These are phyloP conservation scores for Nicotiana benthamiana DNA, from an alignment of 257 asterid genomes.

Conservation along the genomic window DNA sequence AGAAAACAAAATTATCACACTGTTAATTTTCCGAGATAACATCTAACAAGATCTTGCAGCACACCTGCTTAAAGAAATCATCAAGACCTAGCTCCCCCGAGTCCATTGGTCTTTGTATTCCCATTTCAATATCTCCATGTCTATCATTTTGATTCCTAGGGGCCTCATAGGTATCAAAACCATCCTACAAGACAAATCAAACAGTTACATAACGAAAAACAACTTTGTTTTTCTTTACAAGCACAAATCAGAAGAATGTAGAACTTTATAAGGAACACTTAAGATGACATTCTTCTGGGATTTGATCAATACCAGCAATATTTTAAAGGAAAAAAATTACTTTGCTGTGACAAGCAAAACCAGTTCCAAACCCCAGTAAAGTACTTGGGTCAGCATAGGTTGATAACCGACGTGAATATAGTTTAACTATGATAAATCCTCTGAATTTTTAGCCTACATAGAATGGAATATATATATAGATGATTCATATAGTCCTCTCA, in stretches of 20 bases:
- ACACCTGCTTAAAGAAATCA: conserved; percentile 78
- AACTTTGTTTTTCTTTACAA: neutral
- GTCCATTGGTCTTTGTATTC: conserved; percentile 41
- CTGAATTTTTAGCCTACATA: neutral
- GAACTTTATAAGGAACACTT: neutral
- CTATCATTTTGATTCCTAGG: conserved; percentile 50
- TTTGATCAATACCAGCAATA: neutral
- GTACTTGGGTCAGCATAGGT: neutral
- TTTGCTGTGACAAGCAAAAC: neutral
- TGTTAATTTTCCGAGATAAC: neutral
- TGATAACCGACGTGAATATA: neutral
- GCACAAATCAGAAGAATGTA: neutral
- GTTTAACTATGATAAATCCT: neutral
- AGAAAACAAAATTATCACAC: neutral
- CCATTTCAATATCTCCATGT: conserved; percentile 83
- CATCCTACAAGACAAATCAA: conserved; percentile 21
- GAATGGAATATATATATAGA: neutral
- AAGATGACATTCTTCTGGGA: neutral
- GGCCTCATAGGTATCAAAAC: conserved; percentile 44
- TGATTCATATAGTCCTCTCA: neutral
- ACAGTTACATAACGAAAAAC: neutral
- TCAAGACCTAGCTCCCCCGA: conserved; percentile 79
- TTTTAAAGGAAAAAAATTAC: neutral
- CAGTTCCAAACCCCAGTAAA: neutral
- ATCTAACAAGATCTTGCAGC: conserved; percentile 10